Conservation (phyloP, 306 rosid species). For the Prinsepia uniflora region DNA sequence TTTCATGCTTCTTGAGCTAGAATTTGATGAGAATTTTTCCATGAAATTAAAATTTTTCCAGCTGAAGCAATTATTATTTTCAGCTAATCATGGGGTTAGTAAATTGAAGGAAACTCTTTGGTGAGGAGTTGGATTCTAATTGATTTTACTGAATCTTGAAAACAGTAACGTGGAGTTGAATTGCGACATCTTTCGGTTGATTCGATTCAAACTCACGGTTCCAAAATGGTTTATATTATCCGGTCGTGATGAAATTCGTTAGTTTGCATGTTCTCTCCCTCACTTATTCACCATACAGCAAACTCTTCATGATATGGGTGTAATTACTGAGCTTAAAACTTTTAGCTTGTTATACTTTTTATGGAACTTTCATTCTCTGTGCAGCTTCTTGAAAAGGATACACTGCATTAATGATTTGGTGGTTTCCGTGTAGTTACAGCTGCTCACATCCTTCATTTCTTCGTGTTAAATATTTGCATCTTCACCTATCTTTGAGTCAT, state of each 20-base stretch:
- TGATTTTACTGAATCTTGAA: slow-evolving; percentile 8
- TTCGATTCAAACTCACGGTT: slow-evolving; percentile 70
- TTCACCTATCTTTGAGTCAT: too few species aligned
- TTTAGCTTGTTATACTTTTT: too few species aligned
- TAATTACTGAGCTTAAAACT: too few species aligned
- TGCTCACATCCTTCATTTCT: too few species aligned
- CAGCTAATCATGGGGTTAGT: neutral
- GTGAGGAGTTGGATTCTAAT: neutral
- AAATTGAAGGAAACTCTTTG: neutral
- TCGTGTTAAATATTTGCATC: too few species aligned
- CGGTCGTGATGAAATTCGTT: slow-evolving; percentile 73
- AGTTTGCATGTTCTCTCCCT: slow-evolving; percentile 51
- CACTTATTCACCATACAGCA: too few species aligned
- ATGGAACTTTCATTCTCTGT: too few species aligned
- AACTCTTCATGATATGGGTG: too few species aligned
- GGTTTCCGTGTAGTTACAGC: too few species aligned
- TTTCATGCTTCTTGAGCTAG: neutral
- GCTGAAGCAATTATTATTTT: neutral
- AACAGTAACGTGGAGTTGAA: slow-evolving; percentile 90
- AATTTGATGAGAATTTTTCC: neutral
- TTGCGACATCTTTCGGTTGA: slow-evolving; percentile 88
- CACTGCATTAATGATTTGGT: too few species aligned
- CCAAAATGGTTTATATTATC: slow-evolving; percentile 82
- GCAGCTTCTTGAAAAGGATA: too few species aligned
- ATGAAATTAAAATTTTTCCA: too few species aligned